Base-by-base conservation (phyloP, 1,284 basidiomycete genomes). In the Trichosporon coremiiforme region DNA sequence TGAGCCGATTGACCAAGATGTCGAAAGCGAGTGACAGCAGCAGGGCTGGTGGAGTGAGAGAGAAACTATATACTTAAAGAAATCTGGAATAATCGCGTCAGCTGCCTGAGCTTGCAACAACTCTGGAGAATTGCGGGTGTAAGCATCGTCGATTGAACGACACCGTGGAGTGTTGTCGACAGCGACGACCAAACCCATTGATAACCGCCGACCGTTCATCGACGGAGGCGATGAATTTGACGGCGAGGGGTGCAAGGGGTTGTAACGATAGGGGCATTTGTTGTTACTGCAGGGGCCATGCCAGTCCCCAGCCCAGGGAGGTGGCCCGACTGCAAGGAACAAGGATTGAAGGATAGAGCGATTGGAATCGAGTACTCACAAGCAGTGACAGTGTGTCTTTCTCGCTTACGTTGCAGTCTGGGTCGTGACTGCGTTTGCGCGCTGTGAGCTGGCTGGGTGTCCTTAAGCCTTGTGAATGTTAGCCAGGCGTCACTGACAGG, bases 1-100 rank as follows among this genome's bases (percentile, higher is more conserved):
- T 29, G 55, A 60, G 55, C 55, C 55, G 55, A 60, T 60, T 60
- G 55, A 60, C 55, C 50, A 20, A 33, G 25, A 60, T 29, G 25
- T 60, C 13, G 25, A 60, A 4, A 60, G 29, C 55, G 29, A 33
- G 55, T 60, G 55, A 33, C 55, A 60, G 55, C 55, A 60, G 20
- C 55, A 60, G 55, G 55, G 55, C 50, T 53, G 50, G 20, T 53
- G 50, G 50, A 33, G 29, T 62, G 29, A 33, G 29, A 31, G 55
- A 62, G 29, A 62, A 62, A 62, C 57, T 62, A 33, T 62, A 62
- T 62, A 53, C 50, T 62, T n/a, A n/a, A 35, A n/a, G 57, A 33
- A 33, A 62, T 62, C 57, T 62, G 57, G 57, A 62, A 62, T 62
- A 33, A 33, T 33, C 29, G 57, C 29, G 57, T 62, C 57, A 62